Base-by-base conservation (phyloP, 345 rosid genomes). In the Euphorbia tirucalli region DNA sequence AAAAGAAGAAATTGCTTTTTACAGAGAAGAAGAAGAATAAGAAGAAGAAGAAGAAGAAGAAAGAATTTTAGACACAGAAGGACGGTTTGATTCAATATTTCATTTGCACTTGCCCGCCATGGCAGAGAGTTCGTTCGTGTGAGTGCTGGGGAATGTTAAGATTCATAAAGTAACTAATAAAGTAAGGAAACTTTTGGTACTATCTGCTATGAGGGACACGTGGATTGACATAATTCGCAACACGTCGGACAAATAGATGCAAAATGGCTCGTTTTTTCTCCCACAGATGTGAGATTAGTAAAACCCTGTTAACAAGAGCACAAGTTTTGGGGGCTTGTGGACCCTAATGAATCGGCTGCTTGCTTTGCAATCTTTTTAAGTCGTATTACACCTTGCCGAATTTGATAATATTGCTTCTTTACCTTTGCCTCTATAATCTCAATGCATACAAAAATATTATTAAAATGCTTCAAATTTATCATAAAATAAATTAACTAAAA, bases 101-200 rank as follows among this genome's bases (percentile, higher is more conserved):
- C 56, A 10, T 19, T 46, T 25, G 5, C 15, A 24, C 50, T 11
- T 11, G 13, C 72, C 46, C 64, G 55, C 72, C 64, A 39, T 57
- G 72, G 64, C 54, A 69, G 52, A 69, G 72, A n/a, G n/a, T n/a
- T n/a, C n/a, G n/a, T n/a, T 6, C 9, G 46, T 19, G 61, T 22
- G 35, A 55, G 41, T 11, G 19, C 46, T n/a, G 19, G 35, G 8
- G 70, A 67, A 67, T 52, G 61, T n/a, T 68, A 1, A 0, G 10
- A 3, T 3, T 21, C 48, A 55, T 56, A 69, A 24, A 39, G 21
- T 55, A 0, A 69, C 72, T 1, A 6, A 5, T 4, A 9, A 10
- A 13, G 14, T 10, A 19, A 50, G 0, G 5, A 68, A 30, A 2
- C 0, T 52, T 66, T 66, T 18, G 35, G 58, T 49, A 19, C 58